These are phyloP conservation scores for Eimeria praecox DNA, from an alignment of 169 alveolate species.

Conservation along the genomic window DNA sequence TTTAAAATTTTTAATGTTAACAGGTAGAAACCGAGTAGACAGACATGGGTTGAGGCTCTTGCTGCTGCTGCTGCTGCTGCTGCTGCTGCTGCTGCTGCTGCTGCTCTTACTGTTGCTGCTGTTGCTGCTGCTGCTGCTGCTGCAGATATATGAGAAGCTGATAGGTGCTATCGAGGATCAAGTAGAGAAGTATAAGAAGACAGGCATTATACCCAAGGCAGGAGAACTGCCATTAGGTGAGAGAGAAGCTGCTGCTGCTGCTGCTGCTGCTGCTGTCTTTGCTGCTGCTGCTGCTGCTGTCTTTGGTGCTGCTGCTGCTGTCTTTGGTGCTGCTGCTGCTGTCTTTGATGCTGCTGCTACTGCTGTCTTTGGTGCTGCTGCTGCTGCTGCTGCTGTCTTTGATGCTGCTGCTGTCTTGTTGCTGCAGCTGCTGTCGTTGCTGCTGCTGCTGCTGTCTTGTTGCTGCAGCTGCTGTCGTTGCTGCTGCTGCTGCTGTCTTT, in stretches of 20 bases:
- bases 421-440: background rate
- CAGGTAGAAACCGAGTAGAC: too few species aligned
- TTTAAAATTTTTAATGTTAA: too few species aligned
- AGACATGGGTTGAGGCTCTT: too few species aligned
- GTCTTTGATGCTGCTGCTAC: too few species aligned
- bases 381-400: conserved; percentile 9
- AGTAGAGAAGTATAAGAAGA: background rate
- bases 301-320: background rate
- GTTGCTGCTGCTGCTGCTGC: conserved; percentile 38
- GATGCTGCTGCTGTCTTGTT: too few species aligned
- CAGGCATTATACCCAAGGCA: conserved; percentile 40
- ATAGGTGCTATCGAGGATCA: conserved; percentile 68
- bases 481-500: conserved; percentile 31
- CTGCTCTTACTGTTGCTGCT: conserved; percentile 56
- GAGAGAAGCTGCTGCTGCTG: conserved; percentile 29
- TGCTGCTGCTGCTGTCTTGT: conserved; percentile 49
- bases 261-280: conserved; percentile 31
- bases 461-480: conserved; percentile 33
- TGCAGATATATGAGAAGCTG: conserved; percentile 52
- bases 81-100: background rate
- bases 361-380: too few species aligned
- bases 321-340: background rate
- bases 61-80: background rate
- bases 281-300: background rate
- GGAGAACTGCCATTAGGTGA: conserved; percentile 76